Base-by-base conservation (phyloP, 106 monocot species). In the Platanthera guangdongensis region DNA sequence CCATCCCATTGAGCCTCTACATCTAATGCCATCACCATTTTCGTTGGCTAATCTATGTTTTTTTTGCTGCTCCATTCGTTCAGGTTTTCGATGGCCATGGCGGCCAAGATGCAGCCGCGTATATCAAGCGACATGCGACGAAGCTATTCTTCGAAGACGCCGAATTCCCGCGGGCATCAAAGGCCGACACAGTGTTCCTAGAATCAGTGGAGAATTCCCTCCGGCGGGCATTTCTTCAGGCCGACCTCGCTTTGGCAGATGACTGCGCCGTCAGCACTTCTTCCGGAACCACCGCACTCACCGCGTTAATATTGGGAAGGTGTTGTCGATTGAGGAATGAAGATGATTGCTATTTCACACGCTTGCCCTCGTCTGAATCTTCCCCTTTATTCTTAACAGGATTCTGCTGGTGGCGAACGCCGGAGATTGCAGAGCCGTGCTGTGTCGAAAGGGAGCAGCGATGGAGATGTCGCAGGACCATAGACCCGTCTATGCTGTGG, bases 81-180 rank as follows among this genome's bases (percentile, higher is more conserved):
- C 50, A 93, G 92, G 80, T 93, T 15, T 94, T 94, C 77, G 94
- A 94, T 88, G 94, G 94, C 3, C 94, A 94, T 86, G 94, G 88
- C 15, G 94, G 94, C 18, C 80, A 86, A 22, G 94, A 94, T 78
- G 94, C 88, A 51, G 90, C 94, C 47, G 81, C 91, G 13, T 91
- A 86, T 74, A 80, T 94, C 15, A 89, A 86, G 63, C 84, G 71
- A 51, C 91, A 94, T 71, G 94, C 87, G 6, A 77, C 86, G 10
- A 84, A 82, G 50, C 78, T 94, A 39, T 82, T 94, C 48, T 91
- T 91, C 78, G 87, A 94, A 68, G 84, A 91, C 70, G 59, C 87
- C n/a, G 82, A 82, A 14, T 94, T 94, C 19, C 94, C 94, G 11
- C 83, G 80, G 50, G 81, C 86, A 68, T 77, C 75, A 32, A 16